These are phyloP conservation scores for Leccinellum rugosiceps DNA, from an alignment of 768 basidiomycete genomes.

Conservation along the genomic window DNA sequence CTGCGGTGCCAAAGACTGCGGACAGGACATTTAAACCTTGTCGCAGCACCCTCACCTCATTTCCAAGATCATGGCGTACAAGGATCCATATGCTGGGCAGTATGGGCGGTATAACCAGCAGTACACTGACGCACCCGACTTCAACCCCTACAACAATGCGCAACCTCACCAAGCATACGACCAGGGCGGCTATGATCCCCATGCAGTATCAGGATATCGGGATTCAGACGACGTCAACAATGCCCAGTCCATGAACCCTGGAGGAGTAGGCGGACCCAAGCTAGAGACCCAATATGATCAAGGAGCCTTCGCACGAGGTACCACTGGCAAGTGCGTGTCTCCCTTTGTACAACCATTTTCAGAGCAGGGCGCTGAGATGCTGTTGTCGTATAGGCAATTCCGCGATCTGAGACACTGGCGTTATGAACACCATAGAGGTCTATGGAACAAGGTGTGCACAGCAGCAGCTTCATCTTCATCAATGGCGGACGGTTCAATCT, in stretches of 20 bases:
- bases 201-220: constrained; percentile 30
- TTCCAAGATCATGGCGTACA: constrained; percentile 42
- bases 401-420: constrained; percentile 49
- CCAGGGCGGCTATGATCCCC: constrained; percentile 38
- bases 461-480: neutral
- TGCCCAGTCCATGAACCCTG: constrained; percentile 14
- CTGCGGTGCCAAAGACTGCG: constrained; percentile 8
- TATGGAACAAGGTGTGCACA: constrained; percentile 62
- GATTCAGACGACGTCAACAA: constrained; percentile 33
- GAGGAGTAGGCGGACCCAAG: constrained; percentile 21
- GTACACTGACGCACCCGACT: constrained; percentile 35
- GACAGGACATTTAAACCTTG: neutral
- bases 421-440: constrained; percentile 53
- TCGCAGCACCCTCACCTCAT: constrained; percentile 20
- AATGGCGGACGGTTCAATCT: neutral
- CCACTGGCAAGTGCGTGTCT: constrained; percentile 30
- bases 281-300: constrained; percentile 40
- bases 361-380: constrained; percentile 2
- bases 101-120: constrained; percentile 28
- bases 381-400: constrained; percentile 12
- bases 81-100: constrained; percentile 49
- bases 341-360: neutral
- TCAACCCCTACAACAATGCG: constrained; percentile 44
- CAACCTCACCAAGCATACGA: constrained; percentile 54
- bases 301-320: constrained; percentile 39